phyloP scores from a whole-genome alignment of 1,139 yeast genomes.

The Hansenula sp. region DNA sequence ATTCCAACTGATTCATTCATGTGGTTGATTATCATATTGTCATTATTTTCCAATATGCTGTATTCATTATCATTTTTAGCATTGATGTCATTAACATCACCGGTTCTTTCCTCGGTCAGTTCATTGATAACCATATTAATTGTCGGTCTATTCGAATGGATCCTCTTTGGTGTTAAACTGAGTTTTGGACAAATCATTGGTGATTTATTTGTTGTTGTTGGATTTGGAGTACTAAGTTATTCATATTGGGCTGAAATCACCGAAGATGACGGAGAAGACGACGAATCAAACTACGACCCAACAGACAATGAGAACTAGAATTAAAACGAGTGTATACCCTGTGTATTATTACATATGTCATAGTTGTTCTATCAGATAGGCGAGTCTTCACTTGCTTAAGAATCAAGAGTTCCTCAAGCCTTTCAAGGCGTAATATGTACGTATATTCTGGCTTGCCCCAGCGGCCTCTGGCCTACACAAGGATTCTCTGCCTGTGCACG shows the following conservation, averaged over 20 bases:
- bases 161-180: conserved; percentile 55
- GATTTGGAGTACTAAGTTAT: conserved; percentile 64
- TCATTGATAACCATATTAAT: conserved; percentile 74
- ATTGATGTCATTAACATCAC: conserved; percentile 80
- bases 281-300: conserved; percentile 19
- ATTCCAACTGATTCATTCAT: conserved; percentile 41
- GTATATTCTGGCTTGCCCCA: no score
- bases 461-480: no score
- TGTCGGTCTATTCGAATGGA: conserved; percentile 78
- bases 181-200: conserved; percentile 50
- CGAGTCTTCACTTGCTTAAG: no score
- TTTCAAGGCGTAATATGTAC: no score
- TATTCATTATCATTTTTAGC: conserved; percentile 75
- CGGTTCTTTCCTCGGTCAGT: conserved; percentile 81
- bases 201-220: conserved; percentile 55
- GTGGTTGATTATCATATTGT: conserved; percentile 45
- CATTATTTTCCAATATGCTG: conserved; percentile 57
- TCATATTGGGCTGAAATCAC: conserved; percentile 76
- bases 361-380: no score
- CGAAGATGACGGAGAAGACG: conserved; percentile 58
- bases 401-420: no score
- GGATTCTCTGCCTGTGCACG: no score
- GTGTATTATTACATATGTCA: no score
- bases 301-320: conserved; percentile 13
- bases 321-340: no score